A percentile compares a stretch with the other conserved stretches of the same genome.
These are phyloP conservation scores for Termitomyces sp. DNA, from an alignment of 768 basidiomycete genomes.

Conservation along the genomic window DNA sequence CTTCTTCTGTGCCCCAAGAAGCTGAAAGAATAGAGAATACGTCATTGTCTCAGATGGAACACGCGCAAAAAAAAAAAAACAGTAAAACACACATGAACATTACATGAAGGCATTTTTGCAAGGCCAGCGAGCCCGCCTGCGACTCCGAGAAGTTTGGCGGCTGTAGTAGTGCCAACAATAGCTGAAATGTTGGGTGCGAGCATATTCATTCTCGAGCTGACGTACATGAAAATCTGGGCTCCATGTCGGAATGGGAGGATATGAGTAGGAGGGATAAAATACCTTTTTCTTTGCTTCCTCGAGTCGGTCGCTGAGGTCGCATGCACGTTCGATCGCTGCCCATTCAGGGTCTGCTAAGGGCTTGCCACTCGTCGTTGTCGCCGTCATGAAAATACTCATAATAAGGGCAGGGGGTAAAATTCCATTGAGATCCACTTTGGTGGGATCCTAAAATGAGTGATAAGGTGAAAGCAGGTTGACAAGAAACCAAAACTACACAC, in stretches of 20 bases:
- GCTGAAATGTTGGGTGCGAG: conserved; percentile 98
- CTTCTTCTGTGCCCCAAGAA: conserved; percentile 92
- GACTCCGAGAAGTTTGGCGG: conserved; percentile 95
- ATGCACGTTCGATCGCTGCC: conserved; percentile 79
- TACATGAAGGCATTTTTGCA: conserved; percentile 93
- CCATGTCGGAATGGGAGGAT: conserved; percentile 2
- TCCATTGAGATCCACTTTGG: conserved; percentile 77
- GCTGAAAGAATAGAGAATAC: conserved; percentile 36
- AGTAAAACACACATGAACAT: conserved; percentile 73
- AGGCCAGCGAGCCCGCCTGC: conserved; percentile 90
- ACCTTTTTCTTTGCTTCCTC: conserved; percentile 91
- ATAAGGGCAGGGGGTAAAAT: conserved; percentile 86
- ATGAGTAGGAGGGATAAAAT: background rate
- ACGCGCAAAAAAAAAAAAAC: background rate
- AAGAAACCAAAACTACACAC: conserved; percentile 31
- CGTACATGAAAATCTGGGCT: conserved; percentile 92
- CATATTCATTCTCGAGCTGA: conserved; percentile 97
- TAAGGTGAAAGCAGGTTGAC: background rate
- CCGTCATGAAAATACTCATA: conserved; percentile 95
- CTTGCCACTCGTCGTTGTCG: conserved; percentile 85
- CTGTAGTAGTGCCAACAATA: conserved; percentile 98
- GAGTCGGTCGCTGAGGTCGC: conserved; percentile 83
- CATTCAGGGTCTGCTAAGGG: conserved; percentile 67
- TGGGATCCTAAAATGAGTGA: conserved; percentile 62
- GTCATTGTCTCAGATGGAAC: background rate